Percentiles rank a stretch among this genome's conserved stretches.
phyloP scores from a whole-genome alignment of 257 asterid species.

The Ophiorrhiza pumila region DNA sequence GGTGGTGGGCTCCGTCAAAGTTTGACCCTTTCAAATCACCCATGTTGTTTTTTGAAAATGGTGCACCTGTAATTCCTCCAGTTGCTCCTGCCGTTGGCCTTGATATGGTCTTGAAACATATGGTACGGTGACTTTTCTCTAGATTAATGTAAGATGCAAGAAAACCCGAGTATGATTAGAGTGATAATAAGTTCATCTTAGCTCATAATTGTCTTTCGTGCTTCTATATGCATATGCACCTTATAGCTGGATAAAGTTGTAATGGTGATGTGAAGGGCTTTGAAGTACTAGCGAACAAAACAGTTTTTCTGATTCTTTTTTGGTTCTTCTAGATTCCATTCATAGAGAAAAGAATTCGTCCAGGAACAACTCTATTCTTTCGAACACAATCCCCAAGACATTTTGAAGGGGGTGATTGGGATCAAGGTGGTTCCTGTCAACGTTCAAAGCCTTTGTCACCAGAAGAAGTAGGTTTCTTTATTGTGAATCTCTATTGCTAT shows the following conservation, averaged over 20 bases:
- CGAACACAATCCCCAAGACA: slow-evolving; percentile 93
- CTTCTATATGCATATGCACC: neutral
- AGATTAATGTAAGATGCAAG: slow-evolving; percentile 3
- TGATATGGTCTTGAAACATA: slow-evolving; percentile 66
- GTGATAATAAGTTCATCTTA: neutral
- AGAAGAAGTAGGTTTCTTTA: slow-evolving; percentile 40
- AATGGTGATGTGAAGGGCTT: neutral
- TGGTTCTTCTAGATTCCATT: slow-evolving; percentile 43
- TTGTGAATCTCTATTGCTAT: neutral
- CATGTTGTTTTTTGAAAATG: slow-evolving; percentile 88
- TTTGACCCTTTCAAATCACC: slow-evolving; percentile 96
- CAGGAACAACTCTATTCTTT: slow-evolving; percentile 50
- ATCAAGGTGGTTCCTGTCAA: slow-evolving; percentile 89
- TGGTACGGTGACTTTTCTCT: slow-evolving; percentile 46
- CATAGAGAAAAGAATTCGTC: slow-evolving; percentile 47
- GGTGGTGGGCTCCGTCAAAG: slow-evolving; percentile 99
- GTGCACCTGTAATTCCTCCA: slow-evolving; percentile 67
- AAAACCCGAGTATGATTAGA: neutral
- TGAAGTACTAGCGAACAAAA: neutral
- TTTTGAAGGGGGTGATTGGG: slow-evolving; percentile 98
- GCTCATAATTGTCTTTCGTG: neutral
- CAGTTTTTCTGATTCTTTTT: slow-evolving; percentile 4
- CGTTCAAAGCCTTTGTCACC: slow-evolving; percentile 58
- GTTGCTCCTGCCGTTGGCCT: slow-evolving; percentile 67
- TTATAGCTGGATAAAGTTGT: neutral